Evolutionary conservation across 768 basidiomycete species (phyloP).

Genomic region (Inosperma sp.): DNA sequence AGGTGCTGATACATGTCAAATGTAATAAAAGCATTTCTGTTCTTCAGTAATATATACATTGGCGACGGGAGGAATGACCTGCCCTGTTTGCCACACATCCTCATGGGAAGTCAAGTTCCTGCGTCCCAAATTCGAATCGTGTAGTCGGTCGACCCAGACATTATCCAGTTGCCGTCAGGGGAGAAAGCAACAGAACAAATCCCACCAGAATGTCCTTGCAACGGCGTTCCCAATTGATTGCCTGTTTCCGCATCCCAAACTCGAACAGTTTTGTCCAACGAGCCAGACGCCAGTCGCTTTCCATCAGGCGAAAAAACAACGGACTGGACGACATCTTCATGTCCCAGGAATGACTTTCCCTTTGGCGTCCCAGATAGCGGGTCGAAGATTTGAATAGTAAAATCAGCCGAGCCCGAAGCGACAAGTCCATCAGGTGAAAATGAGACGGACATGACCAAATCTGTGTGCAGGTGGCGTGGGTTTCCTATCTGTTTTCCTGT

Average conservation of each 20-base stretch:
- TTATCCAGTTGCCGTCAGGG: conserved; percentile 7
- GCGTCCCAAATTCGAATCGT: conserved; percentile 15
- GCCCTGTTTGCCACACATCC: background rate
- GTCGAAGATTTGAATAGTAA: conserved; percentile 79
- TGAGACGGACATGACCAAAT: conserved; percentile 4
- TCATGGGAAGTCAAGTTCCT: background rate
- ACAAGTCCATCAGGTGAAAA: conserved; percentile 59
- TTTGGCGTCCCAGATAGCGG: conserved; percentile 58
- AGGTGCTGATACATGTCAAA: too few species aligned
- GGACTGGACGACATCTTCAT: conserved; percentile 82
- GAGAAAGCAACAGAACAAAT: conserved; percentile 12
- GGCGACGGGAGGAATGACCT: background rate
- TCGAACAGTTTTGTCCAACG: conserved; percentile 10
- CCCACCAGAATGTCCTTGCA: conserved; percentile 4
- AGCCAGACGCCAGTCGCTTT: conserved; percentile 10
- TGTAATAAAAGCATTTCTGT: too few species aligned
- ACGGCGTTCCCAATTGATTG: conserved; percentile 3
- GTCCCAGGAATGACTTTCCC: conserved; percentile 65
- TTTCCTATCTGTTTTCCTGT: conserved; percentile 2
- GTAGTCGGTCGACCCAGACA: conserved; percentile 11
- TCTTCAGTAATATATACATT: background rate
- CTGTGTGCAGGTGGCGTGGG: background rate
- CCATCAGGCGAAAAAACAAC: conserved; percentile 50
- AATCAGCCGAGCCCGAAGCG: conserved; percentile 68
- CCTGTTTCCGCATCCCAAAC: conserved; percentile 13